These are phyloP conservation scores for Phalaenopsis hybrid DNA, from an alignment of 116 monocot genomes.

Conservation along the genomic window DNA sequence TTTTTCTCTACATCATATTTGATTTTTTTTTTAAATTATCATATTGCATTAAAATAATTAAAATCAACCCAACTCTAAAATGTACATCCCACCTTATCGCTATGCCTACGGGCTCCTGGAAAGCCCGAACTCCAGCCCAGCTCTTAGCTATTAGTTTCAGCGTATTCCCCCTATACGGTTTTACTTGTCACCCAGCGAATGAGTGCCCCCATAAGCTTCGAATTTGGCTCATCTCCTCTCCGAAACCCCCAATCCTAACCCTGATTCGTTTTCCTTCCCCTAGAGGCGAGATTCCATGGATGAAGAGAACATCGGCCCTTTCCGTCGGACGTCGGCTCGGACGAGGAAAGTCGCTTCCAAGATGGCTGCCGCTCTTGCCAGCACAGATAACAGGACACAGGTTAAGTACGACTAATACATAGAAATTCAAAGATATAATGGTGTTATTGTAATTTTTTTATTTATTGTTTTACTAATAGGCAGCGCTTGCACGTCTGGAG, in stretches of 20 bases:
- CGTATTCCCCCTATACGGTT: too few relatives aligned
- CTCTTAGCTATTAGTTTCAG: too few relatives aligned
- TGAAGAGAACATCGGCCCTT: constrained; percentile 66
- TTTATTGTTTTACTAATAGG: constrained; percentile 24
- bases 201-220: neutral
- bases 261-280: neutral
- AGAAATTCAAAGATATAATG: too few relatives aligned
- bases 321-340: constrained; percentile 72
- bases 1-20: too few relatives aligned
- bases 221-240: neutral
- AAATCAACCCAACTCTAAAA: too few relatives aligned
- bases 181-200: neutral
- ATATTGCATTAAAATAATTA: too few relatives aligned
- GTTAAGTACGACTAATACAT: constrained; percentile 14
- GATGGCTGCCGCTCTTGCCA: constrained; percentile 93
- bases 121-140: too few relatives aligned
- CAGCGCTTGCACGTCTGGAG: constrained; percentile 80
- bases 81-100: too few relatives aligned
- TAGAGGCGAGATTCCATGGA: constrained; percentile 34
- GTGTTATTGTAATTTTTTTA: too few relatives aligned
- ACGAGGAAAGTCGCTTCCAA: constrained; percentile 74
- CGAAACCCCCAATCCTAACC: neutral
- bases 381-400: constrained; percentile 85
- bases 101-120: too few relatives aligned
- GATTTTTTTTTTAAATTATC: too few relatives aligned